Evolutionary conservation across 2,329 filamentous ascomycete genomes (phyloP), one percentile per base, ranked within the genome.

Genomic region (Acephala macrosclerotiorum): DNA sequence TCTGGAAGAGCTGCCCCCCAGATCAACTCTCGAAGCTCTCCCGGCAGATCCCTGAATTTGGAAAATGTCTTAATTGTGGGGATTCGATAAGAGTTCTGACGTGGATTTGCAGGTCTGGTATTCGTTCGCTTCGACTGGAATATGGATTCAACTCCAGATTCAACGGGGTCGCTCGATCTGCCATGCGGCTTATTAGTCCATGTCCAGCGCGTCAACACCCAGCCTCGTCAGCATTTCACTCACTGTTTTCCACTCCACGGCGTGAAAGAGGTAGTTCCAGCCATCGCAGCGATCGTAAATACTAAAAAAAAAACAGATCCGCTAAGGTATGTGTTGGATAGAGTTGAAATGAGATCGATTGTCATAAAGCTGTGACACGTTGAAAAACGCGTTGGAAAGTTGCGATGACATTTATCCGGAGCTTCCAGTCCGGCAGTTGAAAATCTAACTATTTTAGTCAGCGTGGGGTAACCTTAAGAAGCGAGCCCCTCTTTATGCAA

Each of bases 401-500:
- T 33, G 4, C 29, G 4, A 33, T 9, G n/a, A 42, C 4, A 12
- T 42, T 42, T 47, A 49, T 49, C n/a, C n/a, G n/a, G 45, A 11
- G 25, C 18, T 22, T 11, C 7, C 45, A 22, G n/a, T n/a, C n/a
- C 12, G 4, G 40, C 40, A 42, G 16, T 20, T 47, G 4, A 12
- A n/a, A n/a, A n/a, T 49, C 45, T 6, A 22, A 22, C 45, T 49
- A 49, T 20, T 22, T 5, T 49, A 49, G 45, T 33, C 45, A n/a
- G n/a, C 9, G 20, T 22, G 18, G n/a, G 18, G 12, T 42, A 38
- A 8, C 7, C 36, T 11, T 40, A 16, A 16, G 40, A 42, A 42
- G n/a, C 40, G 40, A 49, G n/a, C 45, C 45, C 45, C 45, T 49
- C 14, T 42, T 42, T 6, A 49, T 20, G 45, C 45, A n/a, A 49